These are phyloP conservation scores for Erodium texanum DNA, from an alignment of 441 rosid species.

Conservation along the genomic window DNA sequence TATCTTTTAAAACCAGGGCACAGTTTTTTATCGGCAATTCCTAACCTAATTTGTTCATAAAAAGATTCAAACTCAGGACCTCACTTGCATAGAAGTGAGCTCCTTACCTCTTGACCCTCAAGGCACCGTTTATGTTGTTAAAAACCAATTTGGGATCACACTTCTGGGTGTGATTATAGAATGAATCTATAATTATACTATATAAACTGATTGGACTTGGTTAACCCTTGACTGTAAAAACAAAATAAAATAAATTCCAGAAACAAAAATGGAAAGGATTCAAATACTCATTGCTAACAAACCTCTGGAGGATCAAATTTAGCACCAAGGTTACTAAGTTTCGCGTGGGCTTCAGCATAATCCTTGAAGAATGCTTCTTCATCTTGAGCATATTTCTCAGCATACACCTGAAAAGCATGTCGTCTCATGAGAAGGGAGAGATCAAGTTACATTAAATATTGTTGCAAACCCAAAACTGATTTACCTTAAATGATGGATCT, in stretches of 20 bases:
- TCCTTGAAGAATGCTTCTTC: constrained; percentile 76
- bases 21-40: too few relatives aligned
- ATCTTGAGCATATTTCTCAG: constrained; percentile 84
- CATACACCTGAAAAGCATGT: constrained; percentile 47
- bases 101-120: too few relatives aligned
- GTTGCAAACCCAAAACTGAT: constrained; percentile 9
- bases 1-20: not conserved
- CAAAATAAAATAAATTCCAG: not conserved
- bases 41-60: too few relatives aligned
- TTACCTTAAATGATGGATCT: constrained; percentile 85
- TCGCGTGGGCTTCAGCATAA: constrained; percentile 91
- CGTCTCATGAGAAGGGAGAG: constrained; percentile 16
- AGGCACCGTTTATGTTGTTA: not conserved
- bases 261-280: constrained; percentile 1
- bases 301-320: constrained; percentile 96
- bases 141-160: not conserved
- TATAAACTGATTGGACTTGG: not conserved
- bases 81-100: too few relatives aligned
- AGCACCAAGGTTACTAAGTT: constrained; percentile 83
- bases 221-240: not conserved
- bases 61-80: too few relatives aligned
- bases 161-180: not conserved
- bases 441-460: not conserved
- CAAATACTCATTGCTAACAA: constrained; percentile 17
- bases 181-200: not conserved